Base-by-base conservation (phyloP, 768 basidiomycete species). In the Tulasnella sp. region DNA sequence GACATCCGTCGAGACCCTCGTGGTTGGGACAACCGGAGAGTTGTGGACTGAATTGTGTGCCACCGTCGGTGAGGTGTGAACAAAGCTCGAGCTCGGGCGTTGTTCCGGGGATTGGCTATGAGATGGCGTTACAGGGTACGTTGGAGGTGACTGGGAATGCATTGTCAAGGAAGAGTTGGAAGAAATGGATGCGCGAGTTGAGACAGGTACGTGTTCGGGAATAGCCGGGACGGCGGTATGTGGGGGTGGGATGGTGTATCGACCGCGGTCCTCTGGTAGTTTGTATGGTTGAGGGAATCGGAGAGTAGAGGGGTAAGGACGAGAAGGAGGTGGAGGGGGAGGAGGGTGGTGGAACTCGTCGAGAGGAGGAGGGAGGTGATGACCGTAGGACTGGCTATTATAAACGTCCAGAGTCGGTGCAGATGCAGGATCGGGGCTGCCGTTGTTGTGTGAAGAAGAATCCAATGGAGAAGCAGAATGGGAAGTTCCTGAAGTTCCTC, bases 71-170 rank as follows among this genome's bases (percentile, higher is more conserved):
- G 64, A 69, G 28, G 64, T 69, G 64, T 69, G 34, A 37, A 69
- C 64, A 14, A 69, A 69, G 64, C 64, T 69, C 18, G 64, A 69
- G 18, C 64, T 69, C 34, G 64, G 34, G 9, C 41, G 74, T 18
- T 48, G 74, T 24, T 75, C 74, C 28, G 74, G 74, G 31, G 74
- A 75, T 75, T 75, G 74, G 74, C 41, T 42, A 37, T 75, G 74
- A 28, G 64, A 28, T 2, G 64, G 64, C 7, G 64, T 69, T 16
- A 37, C 74, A 75, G 74, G 74, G 74, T 42, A 75, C 7, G 40
- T 42, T 44, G 40, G 74, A 75, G 74, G 46, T 40, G 74, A 48
- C 9, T 42, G 31, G 9, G 74, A 75, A n/a, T 42, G 74, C 41
- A 75, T 48, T 12, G 40, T 75, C 34, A 37, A 48, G 40, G 74